Evolutionary conservation across 495 filamentous ascomycete genomes (phyloP).

Genomic region (Neurospora hispaniola): DNA sequence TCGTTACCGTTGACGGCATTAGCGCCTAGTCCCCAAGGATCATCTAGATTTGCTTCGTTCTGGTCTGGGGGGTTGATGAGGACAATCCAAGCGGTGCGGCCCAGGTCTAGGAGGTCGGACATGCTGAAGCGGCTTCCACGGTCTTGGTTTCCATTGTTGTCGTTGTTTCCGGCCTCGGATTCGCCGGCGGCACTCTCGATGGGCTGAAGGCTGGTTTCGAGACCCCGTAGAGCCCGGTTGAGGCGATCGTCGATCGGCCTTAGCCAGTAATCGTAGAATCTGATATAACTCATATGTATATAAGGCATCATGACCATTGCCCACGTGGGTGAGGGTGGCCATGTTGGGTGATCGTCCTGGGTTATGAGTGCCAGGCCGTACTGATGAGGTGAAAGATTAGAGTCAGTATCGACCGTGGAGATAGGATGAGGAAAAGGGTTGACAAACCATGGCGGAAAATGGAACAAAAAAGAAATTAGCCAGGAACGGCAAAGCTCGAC

Average conservation of each 20-base stretch:
- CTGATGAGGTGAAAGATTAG: conserved; percentile 5
- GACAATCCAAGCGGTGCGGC: conserved; percentile 5
- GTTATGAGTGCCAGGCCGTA: conserved; percentile 11
- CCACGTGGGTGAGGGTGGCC: conserved; percentile 69
- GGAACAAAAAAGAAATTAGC: conserved; percentile 24
- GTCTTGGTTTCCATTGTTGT: conserved; percentile 3
- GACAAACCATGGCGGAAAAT: conserved; percentile 24
- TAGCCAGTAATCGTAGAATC: conserved; percentile 55
- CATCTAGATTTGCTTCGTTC: conserved; percentile 34
- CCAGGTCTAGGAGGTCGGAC: conserved; percentile 7
- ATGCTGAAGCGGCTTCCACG: conserved; percentile 1
- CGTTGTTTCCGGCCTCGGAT: neutral
- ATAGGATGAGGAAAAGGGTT: neutral
- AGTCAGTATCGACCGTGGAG: neutral
- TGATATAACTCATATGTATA: conserved; percentile 54
- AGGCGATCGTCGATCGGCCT: conserved; percentile 52
- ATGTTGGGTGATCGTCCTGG: conserved; percentile 27
- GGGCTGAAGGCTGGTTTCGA: neutral
- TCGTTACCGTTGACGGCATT: conserved; percentile 3
- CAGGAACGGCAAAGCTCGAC: conserved; percentile 21
- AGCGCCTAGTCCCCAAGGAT: conserved; percentile 5
- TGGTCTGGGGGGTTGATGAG: neutral
- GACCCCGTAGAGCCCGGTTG: conserved; percentile 22
- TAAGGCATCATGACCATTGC: conserved; percentile 58
- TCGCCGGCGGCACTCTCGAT: neutral